phyloP scores from a whole-genome alignment of 352 stramenopile genomes.

The Phytophthora kernoviae region DNA sequence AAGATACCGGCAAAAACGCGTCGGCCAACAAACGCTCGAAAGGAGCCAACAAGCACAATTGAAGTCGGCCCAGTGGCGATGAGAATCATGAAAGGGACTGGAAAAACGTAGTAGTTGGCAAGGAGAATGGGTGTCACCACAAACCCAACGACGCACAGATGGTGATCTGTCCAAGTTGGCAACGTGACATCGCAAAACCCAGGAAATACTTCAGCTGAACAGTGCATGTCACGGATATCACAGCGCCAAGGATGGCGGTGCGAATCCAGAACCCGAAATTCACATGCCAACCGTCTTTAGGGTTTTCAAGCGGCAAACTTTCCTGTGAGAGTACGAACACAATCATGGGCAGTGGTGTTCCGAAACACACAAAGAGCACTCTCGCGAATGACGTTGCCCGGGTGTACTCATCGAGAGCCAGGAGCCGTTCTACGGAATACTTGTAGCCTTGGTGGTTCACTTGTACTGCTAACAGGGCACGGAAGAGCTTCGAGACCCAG shows the following conservation, averaged over 20 bases:
- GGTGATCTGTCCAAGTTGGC: not conserved
- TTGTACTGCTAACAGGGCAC: constrained; percentile 10
- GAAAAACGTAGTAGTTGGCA: constrained; percentile 1
- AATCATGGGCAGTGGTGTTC: constrained; percentile 18
- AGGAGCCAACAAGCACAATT: not conserved
- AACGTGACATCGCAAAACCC: not conserved
- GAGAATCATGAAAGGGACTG: not conserved
- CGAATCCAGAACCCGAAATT: constrained; percentile 28
- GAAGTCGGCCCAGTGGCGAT: not conserved
- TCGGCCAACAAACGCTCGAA: not conserved
- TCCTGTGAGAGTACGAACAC: constrained; percentile 16
- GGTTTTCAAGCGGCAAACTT: constrained; percentile 21
- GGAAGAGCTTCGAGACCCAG: constrained; percentile 1
- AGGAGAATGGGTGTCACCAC: not conserved
- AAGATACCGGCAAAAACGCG: not conserved
- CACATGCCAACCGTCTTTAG: constrained; percentile 12
- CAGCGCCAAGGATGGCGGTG: not conserved
- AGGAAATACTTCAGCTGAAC: constrained; percentile 6
- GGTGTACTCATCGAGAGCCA: constrained; percentile 17
- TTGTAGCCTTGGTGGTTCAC: constrained; percentile 19
- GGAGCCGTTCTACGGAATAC: constrained; percentile 25
- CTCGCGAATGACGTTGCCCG: constrained; percentile 1
- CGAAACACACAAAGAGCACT: constrained; percentile 17
- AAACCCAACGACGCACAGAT: not conserved
- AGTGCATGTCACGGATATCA: constrained; percentile 9